phyloP scores from a whole-genome alignment of 2,329 filamentous ascomycete species.

The Dactylellina drechsleri region DNA sequence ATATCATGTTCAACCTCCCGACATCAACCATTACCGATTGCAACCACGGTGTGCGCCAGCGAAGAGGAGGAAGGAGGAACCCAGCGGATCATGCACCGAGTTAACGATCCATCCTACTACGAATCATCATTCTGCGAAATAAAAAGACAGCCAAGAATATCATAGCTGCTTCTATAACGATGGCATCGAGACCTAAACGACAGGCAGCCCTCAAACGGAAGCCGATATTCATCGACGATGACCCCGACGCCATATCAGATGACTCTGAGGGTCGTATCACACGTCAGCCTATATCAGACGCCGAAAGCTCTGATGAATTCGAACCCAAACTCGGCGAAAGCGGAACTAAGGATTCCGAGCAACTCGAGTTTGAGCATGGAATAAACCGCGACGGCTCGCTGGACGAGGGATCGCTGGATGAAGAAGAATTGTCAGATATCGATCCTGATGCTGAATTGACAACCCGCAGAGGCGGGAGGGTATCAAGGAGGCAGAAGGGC shows the following conservation, averaged over 20 bases:
- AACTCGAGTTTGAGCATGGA: slow-evolving; percentile 9
- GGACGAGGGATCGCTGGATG: slow-evolving; percentile 28
- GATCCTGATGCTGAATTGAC: slow-evolving; percentile 12
- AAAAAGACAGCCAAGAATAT: background rate
- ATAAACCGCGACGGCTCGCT: slow-evolving; percentile 15
- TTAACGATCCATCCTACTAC: background rate
- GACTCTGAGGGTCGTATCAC: slow-evolving; percentile 1
- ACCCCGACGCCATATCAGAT: slow-evolving; percentile 23
- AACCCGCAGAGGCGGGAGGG: background rate
- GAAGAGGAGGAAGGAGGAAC: slow-evolving; percentile 3
- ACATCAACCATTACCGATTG: background rate
- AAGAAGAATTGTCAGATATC: slow-evolving; percentile 27
- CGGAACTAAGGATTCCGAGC: slow-evolving; percentile 30
- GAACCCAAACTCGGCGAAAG: slow-evolving; percentile 21
- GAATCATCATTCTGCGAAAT: background rate
- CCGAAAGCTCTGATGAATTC: slow-evolving; percentile 23
- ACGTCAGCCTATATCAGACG: slow-evolving; percentile 5
- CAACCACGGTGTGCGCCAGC: background rate
- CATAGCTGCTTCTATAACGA: background rate
- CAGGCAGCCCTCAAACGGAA: slow-evolving; percentile 30
- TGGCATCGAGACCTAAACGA: slow-evolving; percentile 27
- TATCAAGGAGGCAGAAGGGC: background rate
- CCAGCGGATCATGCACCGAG: slow-evolving; percentile 8
- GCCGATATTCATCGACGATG: slow-evolving; percentile 16
- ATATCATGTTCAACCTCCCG: slow-evolving; percentile 35